Conservation (phyloP, 2,329 filamentous ascomycete species). For the Chaetothyriales sp. region DNA sequence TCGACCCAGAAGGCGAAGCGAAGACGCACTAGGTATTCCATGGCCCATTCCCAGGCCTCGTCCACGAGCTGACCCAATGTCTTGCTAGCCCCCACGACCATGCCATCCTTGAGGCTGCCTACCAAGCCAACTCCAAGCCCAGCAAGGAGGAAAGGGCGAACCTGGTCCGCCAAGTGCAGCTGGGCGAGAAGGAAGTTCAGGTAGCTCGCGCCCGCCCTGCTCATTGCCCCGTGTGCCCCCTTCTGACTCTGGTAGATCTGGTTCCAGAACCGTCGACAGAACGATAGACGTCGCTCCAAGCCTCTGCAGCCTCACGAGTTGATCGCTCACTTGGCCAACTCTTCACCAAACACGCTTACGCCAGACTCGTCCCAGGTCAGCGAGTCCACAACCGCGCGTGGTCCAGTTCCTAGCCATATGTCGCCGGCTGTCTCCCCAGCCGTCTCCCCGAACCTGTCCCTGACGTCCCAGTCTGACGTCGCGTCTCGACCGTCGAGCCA, state of each 20-base stretch:
- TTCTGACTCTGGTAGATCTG: conserved; percentile 52
- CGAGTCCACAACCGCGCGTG: not conserved
- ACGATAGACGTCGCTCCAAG: conserved; percentile 75
- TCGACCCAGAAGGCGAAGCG: conserved; percentile 9
- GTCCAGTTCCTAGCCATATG: not conserved
- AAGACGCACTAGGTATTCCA: conserved; percentile 13
- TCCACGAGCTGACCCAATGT: conserved; percentile 2
- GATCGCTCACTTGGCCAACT: conserved; percentile 23
- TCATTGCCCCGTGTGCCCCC: not conserved
- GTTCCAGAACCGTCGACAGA: conserved; percentile 93
- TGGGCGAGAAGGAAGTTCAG: conserved; percentile 94
- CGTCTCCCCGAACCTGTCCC: conserved; percentile 1
- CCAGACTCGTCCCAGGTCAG: conserved; percentile 1
- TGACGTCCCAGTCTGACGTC: conserved; percentile 2
- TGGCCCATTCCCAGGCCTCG: not conserved
- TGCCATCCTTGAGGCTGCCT: conserved; percentile 71
- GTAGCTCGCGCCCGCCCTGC: conserved; percentile 37
- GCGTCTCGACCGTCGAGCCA: not conserved
- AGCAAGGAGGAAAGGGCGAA: conserved; percentile 75
- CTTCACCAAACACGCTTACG: not conserved
- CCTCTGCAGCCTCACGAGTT: conserved; percentile 68
- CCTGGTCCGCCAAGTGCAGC: conserved; percentile 69
- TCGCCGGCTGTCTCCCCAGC: not conserved
- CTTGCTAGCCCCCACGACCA: conserved; percentile 65
- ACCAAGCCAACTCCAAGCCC: conserved; percentile 71